phyloP scores from a whole-genome alignment of 2,329 filamentous ascomycete genomes.

The Sclerotinia nivalis region DNA sequence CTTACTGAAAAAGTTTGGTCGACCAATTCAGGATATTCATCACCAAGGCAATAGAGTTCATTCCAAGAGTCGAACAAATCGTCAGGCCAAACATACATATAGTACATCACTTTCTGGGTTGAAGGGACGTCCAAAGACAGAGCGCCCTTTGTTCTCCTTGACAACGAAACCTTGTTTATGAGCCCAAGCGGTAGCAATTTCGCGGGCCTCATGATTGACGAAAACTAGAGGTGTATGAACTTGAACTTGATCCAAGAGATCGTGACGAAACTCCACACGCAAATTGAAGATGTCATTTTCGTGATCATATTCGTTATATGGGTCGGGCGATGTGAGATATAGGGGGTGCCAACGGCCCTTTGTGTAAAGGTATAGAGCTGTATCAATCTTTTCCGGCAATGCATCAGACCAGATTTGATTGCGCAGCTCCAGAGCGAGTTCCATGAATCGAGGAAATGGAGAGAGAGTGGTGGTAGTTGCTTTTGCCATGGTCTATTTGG shows the following conservation, averaged over 20 bases:
- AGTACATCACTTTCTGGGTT: not conserved
- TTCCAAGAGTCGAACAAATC: accelerated
- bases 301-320: not conserved
- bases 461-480: too few species aligned
- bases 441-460: not conserved
- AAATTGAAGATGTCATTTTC: not conserved
- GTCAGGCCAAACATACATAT: not conserved
- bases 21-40: not conserved
- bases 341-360: not conserved
- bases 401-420: not conserved
- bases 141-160: not conserved
- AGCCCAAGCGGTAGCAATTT: not conserved
- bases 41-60: too few species aligned
- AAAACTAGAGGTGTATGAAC: not conserved
- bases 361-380: not conserved
- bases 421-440: not conserved
- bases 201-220: not conserved
- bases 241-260: not conserved
- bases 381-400: not conserved
- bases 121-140: not conserved
- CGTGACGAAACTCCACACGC: not conserved
- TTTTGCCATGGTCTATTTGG: not conserved
- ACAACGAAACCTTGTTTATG: not conserved
- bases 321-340: not conserved
- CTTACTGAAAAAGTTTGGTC: not conserved